Conservation (phyloP, 108 stramenopile species). For the Discostella stelligeroides region DNA sequence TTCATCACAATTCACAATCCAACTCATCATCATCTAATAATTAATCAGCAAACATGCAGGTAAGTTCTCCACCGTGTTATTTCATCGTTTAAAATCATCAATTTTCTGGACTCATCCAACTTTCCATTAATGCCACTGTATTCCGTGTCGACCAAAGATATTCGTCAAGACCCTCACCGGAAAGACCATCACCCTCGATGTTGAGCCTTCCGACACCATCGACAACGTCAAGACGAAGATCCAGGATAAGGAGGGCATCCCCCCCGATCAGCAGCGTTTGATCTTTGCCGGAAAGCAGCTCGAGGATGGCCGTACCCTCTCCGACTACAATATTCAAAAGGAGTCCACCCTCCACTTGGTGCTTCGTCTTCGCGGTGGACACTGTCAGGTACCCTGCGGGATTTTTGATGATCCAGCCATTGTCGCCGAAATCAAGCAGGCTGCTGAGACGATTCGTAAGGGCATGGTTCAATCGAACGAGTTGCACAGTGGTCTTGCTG, state of each 20-base stretch:
- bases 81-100: background rate
- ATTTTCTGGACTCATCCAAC: background rate
- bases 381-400: conserved; percentile 85
- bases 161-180: conserved; percentile 94
- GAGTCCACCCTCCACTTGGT: conserved; percentile 87
- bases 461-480: conserved; percentile 41
- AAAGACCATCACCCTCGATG: conserved; percentile 95
- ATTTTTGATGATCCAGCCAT: conserved; percentile 94
- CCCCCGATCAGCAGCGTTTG: conserved; percentile 13
- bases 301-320: conserved; percentile 14
- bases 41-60: no score
- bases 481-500: conserved; percentile 52
- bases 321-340: conserved; percentile 53
- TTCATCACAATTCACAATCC: no score
- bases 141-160: conserved; percentile 55
- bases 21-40: no score
- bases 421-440: conserved; percentile 63
- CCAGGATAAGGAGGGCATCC: conserved; percentile 9
- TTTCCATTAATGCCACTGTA: background rate
- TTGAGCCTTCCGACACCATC: conserved; percentile 63
- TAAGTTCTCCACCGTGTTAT: conserved; percentile 2
- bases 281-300: conserved; percentile 17
- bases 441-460: conserved; percentile 36
- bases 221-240: conserved; percentile 1
- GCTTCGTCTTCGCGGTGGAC: conserved; percentile 77